Base-by-base conservation (phyloP, 495 filamentous ascomycete genomes). In the Neurospora hispaniola region DNA sequence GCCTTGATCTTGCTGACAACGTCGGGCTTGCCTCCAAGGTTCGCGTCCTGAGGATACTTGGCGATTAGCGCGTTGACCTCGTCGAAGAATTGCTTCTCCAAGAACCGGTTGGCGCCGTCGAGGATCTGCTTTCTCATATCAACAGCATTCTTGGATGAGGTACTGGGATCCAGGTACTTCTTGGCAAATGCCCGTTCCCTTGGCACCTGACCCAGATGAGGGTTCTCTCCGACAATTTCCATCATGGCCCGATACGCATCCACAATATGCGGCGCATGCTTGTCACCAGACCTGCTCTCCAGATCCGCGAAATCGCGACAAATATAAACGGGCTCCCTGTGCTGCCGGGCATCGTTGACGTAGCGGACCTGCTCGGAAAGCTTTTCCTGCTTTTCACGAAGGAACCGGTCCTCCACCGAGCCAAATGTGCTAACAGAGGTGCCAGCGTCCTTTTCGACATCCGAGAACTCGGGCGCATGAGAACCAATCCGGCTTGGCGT, bases 1-100 rank as follows among this genome's bases (percentile, higher is more conserved):
- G 93, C 96, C 73, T 93, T 91, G 78, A 98, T 90, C 82, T 96
- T 96, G 84, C 94, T 96, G 74, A 93, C 84, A 2, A 91, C 89
- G 66, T 93, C 92, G 1, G 96, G 96, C 43, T 93, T 88, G 73
- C 96, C 96, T 42, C 96, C 96, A 71, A 97, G 83, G 77, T 92
- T 93, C 11, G 96, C 96, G 79, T 97, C 94, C 69, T 90, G 87
- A 5, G 94, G 94, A 77, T 95, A 92, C 78, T 92, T 95, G 40
- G 87, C 82, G 72, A 98, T 91, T 27, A 90, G 80, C n/a, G 78
- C 82, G 75, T 97, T 91, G 46, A 97, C 84, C 72, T 93, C 88
- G 59, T 85, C 82, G 75, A 89, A 92, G 79, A 96, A 88, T 75
- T 87, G 84, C 73, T 86, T 90, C 78, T 98, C 94, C 42, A 98